phyloP scores from a whole-genome alignment of 257 asterid species.

The Jasminum sambac region DNA sequence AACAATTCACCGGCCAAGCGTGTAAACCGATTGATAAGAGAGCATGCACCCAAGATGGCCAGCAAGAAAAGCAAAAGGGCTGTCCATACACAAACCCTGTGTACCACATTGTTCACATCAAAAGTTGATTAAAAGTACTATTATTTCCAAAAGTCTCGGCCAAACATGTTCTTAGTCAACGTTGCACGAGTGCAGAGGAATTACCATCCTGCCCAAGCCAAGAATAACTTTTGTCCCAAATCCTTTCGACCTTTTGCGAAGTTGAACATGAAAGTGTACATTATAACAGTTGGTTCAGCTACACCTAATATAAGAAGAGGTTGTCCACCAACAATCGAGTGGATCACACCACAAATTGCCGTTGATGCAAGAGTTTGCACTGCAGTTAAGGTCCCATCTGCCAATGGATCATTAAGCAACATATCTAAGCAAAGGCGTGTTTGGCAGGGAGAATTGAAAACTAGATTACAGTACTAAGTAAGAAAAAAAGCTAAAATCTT shows the following conservation, averaged over 20 bases:
- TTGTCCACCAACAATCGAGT: constrained; percentile 88
- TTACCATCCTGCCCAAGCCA: constrained; percentile 97
- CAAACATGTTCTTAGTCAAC: constrained; percentile 9
- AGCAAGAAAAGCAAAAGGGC: constrained; percentile 88
- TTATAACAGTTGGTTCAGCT: constrained; percentile 95
- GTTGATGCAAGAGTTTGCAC: constrained; percentile 97
- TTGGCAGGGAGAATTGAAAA: neutral
- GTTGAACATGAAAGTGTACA: constrained; percentile 96
- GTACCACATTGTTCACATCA: constrained; percentile 24
- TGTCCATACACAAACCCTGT: constrained; percentile 97
- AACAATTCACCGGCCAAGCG: constrained; percentile 96
- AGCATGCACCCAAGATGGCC: constrained; percentile 95
- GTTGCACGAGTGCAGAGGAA: constrained; percentile 12
- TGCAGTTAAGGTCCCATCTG: constrained; percentile 92
- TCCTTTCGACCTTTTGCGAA: constrained; percentile 83
- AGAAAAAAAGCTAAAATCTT: neutral
- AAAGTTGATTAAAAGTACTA: neutral
- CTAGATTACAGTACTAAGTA: neutral
- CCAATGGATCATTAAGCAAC: constrained; percentile 11
- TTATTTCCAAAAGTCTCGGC: neutral
- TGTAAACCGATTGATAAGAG: constrained; percentile 87
- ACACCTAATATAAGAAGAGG: constrained; percentile 94
- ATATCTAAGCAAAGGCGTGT: neutral
- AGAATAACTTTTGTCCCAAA: constrained; percentile 71
- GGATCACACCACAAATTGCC: constrained; percentile 88